Percentiles rank a stretch among this genome's conserved stretches.
These are phyloP conservation scores for Cryptosporidium ubiquitum DNA, from an alignment of 169 alveolate genomes.

Conservation along the genomic window DNA sequence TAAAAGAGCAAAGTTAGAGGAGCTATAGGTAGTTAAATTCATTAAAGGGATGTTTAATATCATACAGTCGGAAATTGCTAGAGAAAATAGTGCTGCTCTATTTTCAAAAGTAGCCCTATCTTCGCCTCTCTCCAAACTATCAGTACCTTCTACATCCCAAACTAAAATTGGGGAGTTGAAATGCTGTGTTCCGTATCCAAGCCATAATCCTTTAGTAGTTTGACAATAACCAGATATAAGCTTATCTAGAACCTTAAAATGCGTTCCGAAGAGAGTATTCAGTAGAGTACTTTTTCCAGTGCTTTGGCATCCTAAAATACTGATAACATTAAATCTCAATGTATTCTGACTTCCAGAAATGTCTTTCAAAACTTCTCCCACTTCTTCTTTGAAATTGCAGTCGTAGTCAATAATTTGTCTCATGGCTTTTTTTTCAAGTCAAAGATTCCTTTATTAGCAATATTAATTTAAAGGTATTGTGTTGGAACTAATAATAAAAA, in stretches of 20 bases:
- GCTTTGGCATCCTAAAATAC: conserved; percentile 91
- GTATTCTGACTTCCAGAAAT: conserved; percentile 61
- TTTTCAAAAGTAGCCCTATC: conserved; percentile 90
- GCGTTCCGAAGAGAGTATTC: conserved; percentile 84
- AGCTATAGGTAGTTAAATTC: conserved; percentile 88
- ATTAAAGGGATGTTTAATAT: conserved; percentile 81
- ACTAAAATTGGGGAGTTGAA: conserved; percentile 79
- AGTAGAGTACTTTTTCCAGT: conserved; percentile 92
- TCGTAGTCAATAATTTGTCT: conserved; percentile 71
- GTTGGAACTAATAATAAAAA: neutral
- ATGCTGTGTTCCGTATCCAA: conserved; percentile 65
- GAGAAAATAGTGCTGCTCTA: conserved; percentile 87
- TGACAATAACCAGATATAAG: conserved; percentile 87
- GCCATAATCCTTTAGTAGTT: conserved; percentile 92
- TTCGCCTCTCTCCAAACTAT: conserved; percentile 89
- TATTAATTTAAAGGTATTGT: neutral
- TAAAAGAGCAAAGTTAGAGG: conserved; percentile 89
- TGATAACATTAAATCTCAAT: conserved; percentile 84
- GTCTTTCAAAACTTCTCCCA: conserved; percentile 59
- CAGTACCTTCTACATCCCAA: conserved; percentile 92
- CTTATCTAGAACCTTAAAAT: conserved; percentile 88
- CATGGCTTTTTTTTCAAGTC: conserved; percentile 6
- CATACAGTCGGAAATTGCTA: conserved; percentile 90
- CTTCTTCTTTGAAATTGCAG: conserved; percentile 56
- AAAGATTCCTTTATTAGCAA: neutral